Conservation (phyloP, 306 rosid species). For the Luffa aegyptiaca region DNA sequence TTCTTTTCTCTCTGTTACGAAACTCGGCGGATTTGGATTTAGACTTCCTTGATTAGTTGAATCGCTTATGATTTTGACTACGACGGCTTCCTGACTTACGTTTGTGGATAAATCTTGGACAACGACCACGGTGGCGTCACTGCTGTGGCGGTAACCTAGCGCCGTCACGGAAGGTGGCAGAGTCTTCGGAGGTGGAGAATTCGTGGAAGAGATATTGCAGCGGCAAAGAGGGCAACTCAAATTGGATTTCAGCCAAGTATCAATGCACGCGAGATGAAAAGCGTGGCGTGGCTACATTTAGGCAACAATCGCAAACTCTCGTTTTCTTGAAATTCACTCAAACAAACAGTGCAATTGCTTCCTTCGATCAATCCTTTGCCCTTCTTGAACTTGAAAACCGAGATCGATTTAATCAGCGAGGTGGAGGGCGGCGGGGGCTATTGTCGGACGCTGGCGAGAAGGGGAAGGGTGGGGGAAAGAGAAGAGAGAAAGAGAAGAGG, state of each 20-base stretch:
- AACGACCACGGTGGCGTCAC: conserved; percentile 17
- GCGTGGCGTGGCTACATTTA: conserved; percentile 66
- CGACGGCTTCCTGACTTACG: conserved; percentile 9
- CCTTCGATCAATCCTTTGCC: conserved; percentile 38
- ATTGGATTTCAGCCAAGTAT: conserved; percentile 55
- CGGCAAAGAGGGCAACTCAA: conserved; percentile 70
- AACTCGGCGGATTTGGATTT: neutral
- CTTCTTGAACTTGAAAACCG: conserved; percentile 37
- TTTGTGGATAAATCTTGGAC: conserved; percentile 20
- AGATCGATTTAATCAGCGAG: conserved; percentile 46
- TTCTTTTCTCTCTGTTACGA: conserved; percentile 6
- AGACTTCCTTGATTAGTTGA: neutral
- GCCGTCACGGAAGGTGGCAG: conserved; percentile 15
- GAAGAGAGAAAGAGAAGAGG: too few species aligned
- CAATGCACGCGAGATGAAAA: conserved; percentile 71
- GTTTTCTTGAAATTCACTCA: conserved; percentile 60
- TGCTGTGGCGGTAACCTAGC: conserved; percentile 29
- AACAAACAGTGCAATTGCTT: conserved; percentile 60
- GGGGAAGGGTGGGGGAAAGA: too few species aligned
- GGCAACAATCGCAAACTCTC: conserved; percentile 63
- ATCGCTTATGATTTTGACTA: conserved; percentile 12
- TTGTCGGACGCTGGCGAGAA: too few species aligned
- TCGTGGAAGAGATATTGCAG: conserved; percentile 16
- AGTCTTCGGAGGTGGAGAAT: conserved; percentile 2
- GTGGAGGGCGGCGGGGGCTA: too few species aligned